These are phyloP conservation scores for Aspergillus arachidicola DNA, from an alignment of 2,329 filamentous ascomycete species.

Conservation along the genomic window DNA sequence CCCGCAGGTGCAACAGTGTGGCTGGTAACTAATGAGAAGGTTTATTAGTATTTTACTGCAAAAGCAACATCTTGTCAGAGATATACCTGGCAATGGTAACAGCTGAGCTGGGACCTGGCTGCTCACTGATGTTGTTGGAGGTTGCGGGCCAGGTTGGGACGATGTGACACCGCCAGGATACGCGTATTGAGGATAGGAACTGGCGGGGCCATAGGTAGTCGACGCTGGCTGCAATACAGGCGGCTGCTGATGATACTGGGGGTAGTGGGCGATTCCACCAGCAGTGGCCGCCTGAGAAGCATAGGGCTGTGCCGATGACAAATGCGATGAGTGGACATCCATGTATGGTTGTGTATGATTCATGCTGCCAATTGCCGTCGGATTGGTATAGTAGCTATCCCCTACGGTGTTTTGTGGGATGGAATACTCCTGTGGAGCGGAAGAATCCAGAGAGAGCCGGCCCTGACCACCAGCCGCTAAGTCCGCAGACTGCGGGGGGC, in stretches of 20 bases:
- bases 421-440: conserved; percentile 37
- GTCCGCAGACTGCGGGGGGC: conserved; percentile 67
- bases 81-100: conserved; percentile 63
- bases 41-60: conserved; percentile 13
- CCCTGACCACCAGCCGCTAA: conserved; percentile 51
- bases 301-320: conserved; percentile 75
- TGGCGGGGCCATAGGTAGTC: conserved; percentile 65
- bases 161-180: conserved; percentile 79
- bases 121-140: conserved; percentile 71
- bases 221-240: conserved; percentile 73
- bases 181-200: conserved; percentile 68
- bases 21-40: conserved; percentile 37
- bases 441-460: conserved; percentile 38
- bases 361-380: conserved; percentile 62
- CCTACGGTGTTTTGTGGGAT: conserved; percentile 37
- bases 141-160: conserved; percentile 69
- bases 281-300: conserved; percentile 77
- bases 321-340: conserved; percentile 77
- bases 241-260: conserved; percentile 69
- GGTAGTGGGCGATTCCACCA: conserved; percentile 71
- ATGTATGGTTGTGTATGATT: conserved; percentile 81
- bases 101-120: conserved; percentile 68
- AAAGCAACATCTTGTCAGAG: not conserved
- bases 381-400: conserved; percentile 46
- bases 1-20: conserved; percentile 36